A percentile compares a stretch with the other conserved stretches of the same genome.
phyloP scores from a whole-genome alignment of 331 rosid genomes.

The Acacia concinna region DNA sequence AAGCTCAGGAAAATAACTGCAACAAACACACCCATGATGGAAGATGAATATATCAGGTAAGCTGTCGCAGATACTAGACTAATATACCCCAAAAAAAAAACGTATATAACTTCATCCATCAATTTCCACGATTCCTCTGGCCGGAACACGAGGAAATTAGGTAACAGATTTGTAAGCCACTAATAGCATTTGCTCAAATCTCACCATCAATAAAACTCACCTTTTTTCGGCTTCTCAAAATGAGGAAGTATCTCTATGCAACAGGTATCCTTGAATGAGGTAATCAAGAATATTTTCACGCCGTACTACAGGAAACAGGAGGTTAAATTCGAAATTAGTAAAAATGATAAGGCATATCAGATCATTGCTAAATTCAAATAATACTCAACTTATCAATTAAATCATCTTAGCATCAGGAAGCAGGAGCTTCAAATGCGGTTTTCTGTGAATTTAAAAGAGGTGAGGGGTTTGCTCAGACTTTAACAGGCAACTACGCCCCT shows the following conservation, averaged over 20 bases:
- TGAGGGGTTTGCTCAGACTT: neutral
- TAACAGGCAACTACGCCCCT: no score
- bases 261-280: slow-evolving; percentile 83
- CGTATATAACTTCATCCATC: neutral
- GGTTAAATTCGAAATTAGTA: slow-evolving; percentile 17
- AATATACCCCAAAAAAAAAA: neutral
- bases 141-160: neutral
- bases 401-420: slow-evolving; percentile 11
- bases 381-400: neutral
- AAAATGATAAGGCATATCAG: slow-evolving; percentile 7
- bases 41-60: neutral
- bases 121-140: neutral
- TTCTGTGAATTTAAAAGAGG: neutral
- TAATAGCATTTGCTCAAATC: neutral
- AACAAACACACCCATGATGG: slow-evolving; percentile 7
- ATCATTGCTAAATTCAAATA: neutral
- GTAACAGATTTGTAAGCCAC: neutral
- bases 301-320: slow-evolving; percentile 54
- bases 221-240: slow-evolving; percentile 56
- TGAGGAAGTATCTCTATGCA: slow-evolving; percentile 88
- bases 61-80: neutral
- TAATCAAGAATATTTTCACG: slow-evolving; percentile 60
- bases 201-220: slow-evolving; percentile 37
- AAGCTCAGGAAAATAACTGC: slow-evolving; percentile 82
- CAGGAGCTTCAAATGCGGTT: neutral